Percentiles rank a stretch among this genome's conserved stretches.
Conservation (phyloP, 192 early-diverging fungal genomes). For the Coemansia sp. region DNA sequence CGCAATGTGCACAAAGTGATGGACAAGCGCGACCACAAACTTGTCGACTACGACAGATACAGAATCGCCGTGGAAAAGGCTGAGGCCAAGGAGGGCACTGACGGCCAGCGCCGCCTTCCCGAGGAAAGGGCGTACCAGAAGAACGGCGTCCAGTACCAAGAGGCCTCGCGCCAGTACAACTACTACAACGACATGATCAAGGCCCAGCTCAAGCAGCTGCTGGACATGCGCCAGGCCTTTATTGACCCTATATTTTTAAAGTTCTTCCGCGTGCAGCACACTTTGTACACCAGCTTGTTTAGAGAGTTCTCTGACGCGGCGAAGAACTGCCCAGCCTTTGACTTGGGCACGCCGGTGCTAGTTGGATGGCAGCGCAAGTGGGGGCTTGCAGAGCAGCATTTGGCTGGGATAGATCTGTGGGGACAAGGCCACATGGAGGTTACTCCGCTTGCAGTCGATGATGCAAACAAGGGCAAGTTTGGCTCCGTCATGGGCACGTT, state of each 20-base stretch:
- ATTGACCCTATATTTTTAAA: constrained; percentile 86
- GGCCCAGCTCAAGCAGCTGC: constrained; percentile 75
- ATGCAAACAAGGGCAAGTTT: constrained; percentile 29
- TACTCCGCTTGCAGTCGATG: constrained; percentile 27
- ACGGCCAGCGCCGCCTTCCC: constrained; percentile 47
- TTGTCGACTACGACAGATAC: constrained; percentile 90
- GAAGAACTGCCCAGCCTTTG: constrained; percentile 57
- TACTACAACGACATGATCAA: constrained; percentile 81
- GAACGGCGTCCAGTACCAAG: constrained; percentile 71
- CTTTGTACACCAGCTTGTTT: constrained; percentile 71
- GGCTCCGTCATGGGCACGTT: constrained; percentile 45
- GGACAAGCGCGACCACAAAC: constrained; percentile 87
- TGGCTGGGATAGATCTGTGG: constrained; percentile 38
- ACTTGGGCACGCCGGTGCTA: constrained; percentile 46
- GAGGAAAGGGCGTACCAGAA: constrained; percentile 71
- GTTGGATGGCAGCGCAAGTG: constrained; percentile 46
- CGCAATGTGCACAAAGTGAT: constrained; percentile 81
- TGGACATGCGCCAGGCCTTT: constrained; percentile 70
- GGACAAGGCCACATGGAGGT: constrained; percentile 37
- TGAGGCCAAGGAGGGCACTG: constrained; percentile 62
- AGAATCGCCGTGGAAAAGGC: constrained; percentile 71
- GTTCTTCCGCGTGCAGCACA: constrained; percentile 81
- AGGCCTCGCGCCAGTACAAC: constrained; percentile 82
- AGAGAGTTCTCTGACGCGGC: constrained; percentile 60
- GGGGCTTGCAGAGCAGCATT: constrained; percentile 22